Percentiles rank a stretch among this genome's conserved stretches.
These are phyloP conservation scores for Tulasnella calospora DNA, from an alignment of 768 basidiomycete genomes.

Conservation along the genomic window DNA sequence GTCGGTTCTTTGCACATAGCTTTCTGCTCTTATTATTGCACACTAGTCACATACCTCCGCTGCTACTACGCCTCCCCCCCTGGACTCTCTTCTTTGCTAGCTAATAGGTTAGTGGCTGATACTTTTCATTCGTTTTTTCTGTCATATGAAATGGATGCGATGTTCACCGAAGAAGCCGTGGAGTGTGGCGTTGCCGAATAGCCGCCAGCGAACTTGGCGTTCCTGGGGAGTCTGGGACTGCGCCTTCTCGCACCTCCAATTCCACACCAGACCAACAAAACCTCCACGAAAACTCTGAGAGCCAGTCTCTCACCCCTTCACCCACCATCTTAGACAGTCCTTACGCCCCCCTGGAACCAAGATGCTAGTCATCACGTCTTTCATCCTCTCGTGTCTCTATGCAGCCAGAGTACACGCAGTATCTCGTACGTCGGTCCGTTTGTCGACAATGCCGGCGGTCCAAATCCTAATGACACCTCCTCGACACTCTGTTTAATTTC, in stretches of 20 bases:
- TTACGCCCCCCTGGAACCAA: neutral
- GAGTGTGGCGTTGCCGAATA: neutral
- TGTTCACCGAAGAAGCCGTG: neutral
- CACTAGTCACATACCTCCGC: neutral
- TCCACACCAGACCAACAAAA: neutral
- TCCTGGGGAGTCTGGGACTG: neutral
- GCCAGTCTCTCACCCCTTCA: neutral
- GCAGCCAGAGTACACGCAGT: conserved; percentile 6
- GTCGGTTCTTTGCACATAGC: conserved; percentile 5
- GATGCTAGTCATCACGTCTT: conserved; percentile 21
- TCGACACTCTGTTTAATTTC: neutral
- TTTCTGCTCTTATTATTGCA: neutral
- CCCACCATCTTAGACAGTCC: neutral
- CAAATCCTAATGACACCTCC: neutral
- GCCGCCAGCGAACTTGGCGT: neutral
- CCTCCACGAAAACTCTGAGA: neutral
- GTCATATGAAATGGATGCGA: neutral
- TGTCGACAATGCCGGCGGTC: neutral
- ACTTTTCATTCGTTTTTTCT: neutral
- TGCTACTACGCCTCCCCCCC: neutral
- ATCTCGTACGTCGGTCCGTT: neutral
- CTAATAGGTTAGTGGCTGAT: neutral
- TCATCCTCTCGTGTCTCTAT: neutral
- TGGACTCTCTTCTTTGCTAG: neutral
- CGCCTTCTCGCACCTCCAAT: neutral